Conservation (phyloP, 441 rosid genomes). For the Euphorbia celastroides region DNA sequence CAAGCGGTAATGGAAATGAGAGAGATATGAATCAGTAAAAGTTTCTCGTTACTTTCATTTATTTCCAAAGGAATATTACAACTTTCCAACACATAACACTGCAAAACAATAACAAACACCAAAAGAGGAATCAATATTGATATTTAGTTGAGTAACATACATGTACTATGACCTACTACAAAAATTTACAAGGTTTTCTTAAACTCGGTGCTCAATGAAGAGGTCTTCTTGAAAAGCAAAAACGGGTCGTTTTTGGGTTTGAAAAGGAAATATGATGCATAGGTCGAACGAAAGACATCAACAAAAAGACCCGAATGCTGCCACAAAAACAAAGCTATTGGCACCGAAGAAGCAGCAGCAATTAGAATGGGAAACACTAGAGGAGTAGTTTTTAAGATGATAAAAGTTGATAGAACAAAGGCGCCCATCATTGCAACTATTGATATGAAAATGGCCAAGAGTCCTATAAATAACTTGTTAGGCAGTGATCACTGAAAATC, state of each 20-base stretch:
- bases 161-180: too few species aligned
- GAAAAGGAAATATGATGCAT: neutral
- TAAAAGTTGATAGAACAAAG: neutral
- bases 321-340: neutral
- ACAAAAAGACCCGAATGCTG: neutral
- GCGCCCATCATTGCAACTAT: conserved; percentile 1
- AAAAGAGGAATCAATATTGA: too few species aligned
- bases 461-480: neutral
- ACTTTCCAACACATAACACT: too few species aligned
- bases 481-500: neutral
- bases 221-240: neutral
- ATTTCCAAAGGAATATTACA: too few species aligned
- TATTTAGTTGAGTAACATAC: too few species aligned
- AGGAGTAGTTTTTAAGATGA: neutral
- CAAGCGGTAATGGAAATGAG: too few species aligned
- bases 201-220: too few species aligned
- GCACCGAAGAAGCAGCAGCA: neutral
- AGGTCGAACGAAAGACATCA: neutral
- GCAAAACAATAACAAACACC: too few species aligned
- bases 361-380: neutral
- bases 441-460: neutral
- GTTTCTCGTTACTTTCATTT: too few species aligned
- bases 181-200: too few species aligned
- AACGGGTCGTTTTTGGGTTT: neutral
- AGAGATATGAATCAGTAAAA: too few species aligned